phyloP scores from a whole-genome alignment of 2,329 filamentous ascomycete genomes.

The Pleurostoma richardsiae region DNA sequence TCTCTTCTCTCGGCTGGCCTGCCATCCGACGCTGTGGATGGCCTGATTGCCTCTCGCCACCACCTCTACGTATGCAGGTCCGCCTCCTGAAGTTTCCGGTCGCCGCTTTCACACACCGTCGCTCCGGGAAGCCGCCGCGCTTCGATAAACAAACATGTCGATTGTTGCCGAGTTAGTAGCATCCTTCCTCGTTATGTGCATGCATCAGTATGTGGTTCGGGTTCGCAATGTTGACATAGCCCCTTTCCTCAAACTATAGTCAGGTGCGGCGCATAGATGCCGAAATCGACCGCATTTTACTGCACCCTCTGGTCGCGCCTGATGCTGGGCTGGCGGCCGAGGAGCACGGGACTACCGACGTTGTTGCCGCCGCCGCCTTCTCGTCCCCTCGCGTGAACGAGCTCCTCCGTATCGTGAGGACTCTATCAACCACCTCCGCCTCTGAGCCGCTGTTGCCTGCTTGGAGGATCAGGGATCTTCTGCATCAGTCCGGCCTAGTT shows the following conservation, averaged over 20 bases:
- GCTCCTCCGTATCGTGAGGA: constrained; percentile 63
- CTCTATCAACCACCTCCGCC: constrained; percentile 64
- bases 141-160: constrained; percentile 27
- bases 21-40: background rate
- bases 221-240: constrained; percentile 8
- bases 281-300: constrained; percentile 59
- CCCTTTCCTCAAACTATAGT: constrained; percentile 26
- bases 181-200: constrained; percentile 1
- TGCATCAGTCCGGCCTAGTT: constrained; percentile 58
- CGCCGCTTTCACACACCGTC: background rate
- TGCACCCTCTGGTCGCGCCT: constrained; percentile 37
- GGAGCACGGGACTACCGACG: constrained; percentile 20
- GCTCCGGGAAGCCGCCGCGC: constrained; percentile 3
- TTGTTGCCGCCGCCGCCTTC: constrained; percentile 30
- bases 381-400: constrained; percentile 52
- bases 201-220: background rate
- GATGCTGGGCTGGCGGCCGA: constrained; percentile 24
- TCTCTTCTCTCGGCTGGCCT: background rate
- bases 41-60: constrained; percentile 13
- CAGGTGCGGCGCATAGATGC: constrained; percentile 60
- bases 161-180: constrained; percentile 38
- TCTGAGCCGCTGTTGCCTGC: constrained; percentile 58
- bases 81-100: background rate
- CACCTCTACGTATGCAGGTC: constrained; percentile 10
- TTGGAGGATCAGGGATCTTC: constrained; percentile 53